A percentile compares a stretch with the other conserved stretches of the same genome.
Conservation (phyloP, 805 yeast species). For the Candida loeiensis region DNA sequence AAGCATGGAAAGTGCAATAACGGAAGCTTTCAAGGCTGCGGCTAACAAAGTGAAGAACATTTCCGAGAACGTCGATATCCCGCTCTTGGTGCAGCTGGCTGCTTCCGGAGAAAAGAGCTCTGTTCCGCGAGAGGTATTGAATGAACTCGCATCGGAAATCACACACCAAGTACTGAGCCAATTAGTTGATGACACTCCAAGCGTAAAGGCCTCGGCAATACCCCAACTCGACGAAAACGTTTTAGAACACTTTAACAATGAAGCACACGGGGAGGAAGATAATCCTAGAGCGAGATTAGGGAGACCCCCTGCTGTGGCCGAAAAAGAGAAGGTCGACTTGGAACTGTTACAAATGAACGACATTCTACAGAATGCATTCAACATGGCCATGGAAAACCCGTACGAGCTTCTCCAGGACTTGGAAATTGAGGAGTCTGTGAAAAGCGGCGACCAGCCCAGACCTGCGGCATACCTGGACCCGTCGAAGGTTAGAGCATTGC, state of each 20-base stretch:
- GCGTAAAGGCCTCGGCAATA: conserved; percentile 14
- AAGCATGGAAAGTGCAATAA: conserved; percentile 25
- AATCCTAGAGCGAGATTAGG: neutral
- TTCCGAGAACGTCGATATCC: conserved; percentile 13
- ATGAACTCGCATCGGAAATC: conserved; percentile 29
- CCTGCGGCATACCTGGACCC: conserved; percentile 1
- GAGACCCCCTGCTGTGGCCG: neutral
- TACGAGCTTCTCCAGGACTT: conserved; percentile 38
- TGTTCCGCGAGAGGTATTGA: conserved; percentile 22
- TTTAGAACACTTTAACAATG: conserved; percentile 34
- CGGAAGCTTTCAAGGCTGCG: conserved; percentile 27
- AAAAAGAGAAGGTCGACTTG: conserved; percentile 44
- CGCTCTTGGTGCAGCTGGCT: conserved; percentile 27
- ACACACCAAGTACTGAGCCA: conserved; percentile 29
- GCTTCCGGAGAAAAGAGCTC: conserved; percentile 10
- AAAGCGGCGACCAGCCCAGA: neutral
- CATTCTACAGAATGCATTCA: conserved; percentile 73
- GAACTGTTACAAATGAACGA: conserved; percentile 60
- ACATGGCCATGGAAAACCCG: conserved; percentile 71
- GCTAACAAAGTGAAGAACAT: conserved; percentile 5
- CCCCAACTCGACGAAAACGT: conserved; percentile 37
- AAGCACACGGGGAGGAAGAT: conserved; percentile 25
- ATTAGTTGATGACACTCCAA: conserved; percentile 14
- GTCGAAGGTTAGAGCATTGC: neutral
- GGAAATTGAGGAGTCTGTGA: conserved; percentile 20